Evolutionary conservation across 148 eudicot genomes (phyloP).

Genomic region (Amaranthus cruentus): DNA sequence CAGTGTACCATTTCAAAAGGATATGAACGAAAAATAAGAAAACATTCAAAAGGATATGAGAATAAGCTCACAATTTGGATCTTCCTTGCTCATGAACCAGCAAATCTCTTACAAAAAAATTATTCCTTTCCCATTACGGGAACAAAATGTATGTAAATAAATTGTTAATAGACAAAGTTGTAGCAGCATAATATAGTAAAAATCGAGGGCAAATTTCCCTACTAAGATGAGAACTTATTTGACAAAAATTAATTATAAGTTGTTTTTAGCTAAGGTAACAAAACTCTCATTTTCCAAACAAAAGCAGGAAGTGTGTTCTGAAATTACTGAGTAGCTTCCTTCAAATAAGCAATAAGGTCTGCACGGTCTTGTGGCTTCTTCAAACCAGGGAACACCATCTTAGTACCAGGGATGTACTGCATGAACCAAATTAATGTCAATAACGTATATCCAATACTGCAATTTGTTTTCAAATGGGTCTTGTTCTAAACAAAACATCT

Average conservation of each 20-base stretch:
- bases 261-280: slow-evolving; percentile 14
- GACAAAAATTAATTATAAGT: slow-evolving; percentile 18
- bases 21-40: not conserved
- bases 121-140: not conserved
- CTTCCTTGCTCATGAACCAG: not conserved
- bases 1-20: too few relatives aligned
- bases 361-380: slow-evolving; percentile 83
- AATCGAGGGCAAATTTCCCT: slow-evolving; percentile 3
- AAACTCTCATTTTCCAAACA: slow-evolving; percentile 14
- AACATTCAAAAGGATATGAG: not conserved
- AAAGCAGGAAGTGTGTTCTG: not conserved
- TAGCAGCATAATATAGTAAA: slow-evolving; percentile 8
- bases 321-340: slow-evolving; percentile 38
- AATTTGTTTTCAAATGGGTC: too few relatives aligned
- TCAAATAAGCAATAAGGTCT: slow-evolving; percentile 67
- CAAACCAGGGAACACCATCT: slow-evolving; percentile 86
- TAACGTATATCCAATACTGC: too few relatives aligned
- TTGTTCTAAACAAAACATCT: too few relatives aligned
- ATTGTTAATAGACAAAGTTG: slow-evolving; percentile 5
- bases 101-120: not conserved
- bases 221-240: slow-evolving; percentile 16
- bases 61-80: too few relatives aligned
- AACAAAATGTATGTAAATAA: slow-evolving; percentile 8
- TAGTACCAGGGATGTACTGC: slow-evolving; percentile 76
- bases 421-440: slow-evolving; percentile 1